Evolutionary conservation across 2,329 filamentous ascomycete species (phyloP), one percentile per base, ranked within the genome.

Genomic region (Trichoderma breve): DNA sequence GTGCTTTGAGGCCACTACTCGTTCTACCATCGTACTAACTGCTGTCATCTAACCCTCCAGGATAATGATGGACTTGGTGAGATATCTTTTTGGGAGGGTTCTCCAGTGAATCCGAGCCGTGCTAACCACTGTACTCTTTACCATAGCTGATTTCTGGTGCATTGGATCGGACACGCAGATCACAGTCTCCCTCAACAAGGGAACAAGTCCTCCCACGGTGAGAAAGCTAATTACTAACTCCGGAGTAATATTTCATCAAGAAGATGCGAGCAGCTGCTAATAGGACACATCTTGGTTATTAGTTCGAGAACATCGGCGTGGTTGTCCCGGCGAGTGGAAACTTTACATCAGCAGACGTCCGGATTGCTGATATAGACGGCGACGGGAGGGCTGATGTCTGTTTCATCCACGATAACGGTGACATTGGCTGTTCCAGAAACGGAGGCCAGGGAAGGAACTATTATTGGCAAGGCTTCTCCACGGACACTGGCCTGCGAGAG

Each of bases 121-220:
- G 58, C 58, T 61, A 61, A 61, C n/a, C 58, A 21, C 12, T 24
- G 58, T 24, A 6, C n/a, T 61, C 18, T 61, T 26, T 61, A 21
- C 30, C 32, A 8, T 15, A 61, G 58, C 58, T 12, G 58, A 61
- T 36, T 61, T 61, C 30, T 61, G 58, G 58, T 61, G 58, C n/a
- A 61, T 61, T 21, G 58, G 18, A 21, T n/a, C 58, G 18, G 58
- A 36, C 58, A 61, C 58, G 9, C 24, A 61, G 30, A 61, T 61
- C n/a, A 61, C 58, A 61, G 58, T 61, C 58, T 61, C 58, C 6
- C 58, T 61, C 30, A 61, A 61, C n/a, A 61, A 61, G 58, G 58
- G 58, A 61, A 61, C 58, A 61, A 61, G n/a, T 3, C 58, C 58
- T 61, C 58, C 58, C n/a, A 61, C 58, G n/a, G 58, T 61, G 32